Percentiles rank a stretch among this genome's conserved stretches.
Conservation (phyloP, 2,329 filamentous ascomycete genomes). For the Arachnomyces sp. region DNA sequence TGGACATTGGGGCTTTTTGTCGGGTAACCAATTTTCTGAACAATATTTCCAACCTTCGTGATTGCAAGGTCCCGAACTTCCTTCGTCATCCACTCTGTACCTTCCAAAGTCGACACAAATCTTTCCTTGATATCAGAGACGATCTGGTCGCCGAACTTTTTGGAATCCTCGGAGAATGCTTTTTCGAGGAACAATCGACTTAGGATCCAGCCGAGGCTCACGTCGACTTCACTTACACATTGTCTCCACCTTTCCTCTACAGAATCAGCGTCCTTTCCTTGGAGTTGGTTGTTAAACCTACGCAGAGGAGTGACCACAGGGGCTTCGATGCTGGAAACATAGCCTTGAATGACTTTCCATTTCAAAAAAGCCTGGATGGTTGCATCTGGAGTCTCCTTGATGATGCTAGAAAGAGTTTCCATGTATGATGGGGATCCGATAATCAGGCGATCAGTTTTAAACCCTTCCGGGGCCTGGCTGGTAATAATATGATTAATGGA, state of each 20-base stretch:
- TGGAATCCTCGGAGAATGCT: constrained; percentile 59
- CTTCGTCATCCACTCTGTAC: constrained; percentile 58
- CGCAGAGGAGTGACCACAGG: constrained; percentile 53
- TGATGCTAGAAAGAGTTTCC: constrained; percentile 48
- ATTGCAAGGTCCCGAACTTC: constrained; percentile 53
- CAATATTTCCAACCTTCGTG: constrained; percentile 59
- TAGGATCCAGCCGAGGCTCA: constrained; percentile 58
- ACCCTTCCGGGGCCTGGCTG: constrained; percentile 45
- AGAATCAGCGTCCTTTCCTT: constrained; percentile 56
- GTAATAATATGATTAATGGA: constrained; percentile 47
- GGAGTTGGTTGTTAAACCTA: constrained; percentile 54
- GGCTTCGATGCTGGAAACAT: constrained; percentile 49
- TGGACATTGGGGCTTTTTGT: constrained; percentile 55
- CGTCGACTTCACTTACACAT: constrained; percentile 53
- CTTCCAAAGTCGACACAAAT: constrained; percentile 55
- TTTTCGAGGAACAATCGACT: constrained; percentile 65
- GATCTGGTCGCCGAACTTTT: constrained; percentile 60
- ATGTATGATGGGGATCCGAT: constrained; percentile 55
- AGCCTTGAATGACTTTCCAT: constrained; percentile 55
- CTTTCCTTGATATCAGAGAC: constrained; percentile 62
- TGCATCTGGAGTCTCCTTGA: constrained; percentile 48
- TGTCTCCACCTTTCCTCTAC: constrained; percentile 59
- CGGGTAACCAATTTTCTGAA: constrained; percentile 62
- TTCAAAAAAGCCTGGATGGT: constrained; percentile 56
- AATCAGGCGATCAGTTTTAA: constrained; percentile 49